These are phyloP conservation scores for Diphasiastrum complanatum DNA, from an alignment of 83 land plant genomes.

Conservation along the genomic window DNA sequence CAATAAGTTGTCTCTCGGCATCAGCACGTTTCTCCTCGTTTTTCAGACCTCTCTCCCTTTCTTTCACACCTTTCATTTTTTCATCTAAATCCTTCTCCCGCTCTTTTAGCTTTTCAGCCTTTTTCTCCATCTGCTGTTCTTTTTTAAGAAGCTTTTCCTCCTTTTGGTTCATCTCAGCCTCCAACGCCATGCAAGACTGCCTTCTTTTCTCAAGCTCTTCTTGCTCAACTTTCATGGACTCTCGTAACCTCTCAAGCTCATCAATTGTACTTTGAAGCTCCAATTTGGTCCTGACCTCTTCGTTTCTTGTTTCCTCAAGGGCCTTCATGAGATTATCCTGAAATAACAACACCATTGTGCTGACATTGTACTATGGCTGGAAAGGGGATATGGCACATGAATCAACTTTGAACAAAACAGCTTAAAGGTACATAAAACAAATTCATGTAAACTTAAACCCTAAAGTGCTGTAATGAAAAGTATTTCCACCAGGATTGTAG, in stretches of 20 bases:
- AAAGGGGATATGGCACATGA: no score
- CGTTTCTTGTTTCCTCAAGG: neutral
- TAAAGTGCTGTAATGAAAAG: neutral
- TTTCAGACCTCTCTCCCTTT: conserved; percentile 43
- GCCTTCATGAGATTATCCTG: neutral
- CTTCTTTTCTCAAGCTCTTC: conserved; percentile 38
- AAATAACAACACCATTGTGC: no score
- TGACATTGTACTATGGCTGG: no score
- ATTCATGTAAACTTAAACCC: neutral
- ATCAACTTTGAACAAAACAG: no score
- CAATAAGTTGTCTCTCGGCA: conserved; percentile 38
- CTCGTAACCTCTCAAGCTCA: conserved; percentile 21
- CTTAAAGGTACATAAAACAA: conserved; percentile 24
- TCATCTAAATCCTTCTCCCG: conserved; percentile 53
- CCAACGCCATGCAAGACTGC: conserved; percentile 37
- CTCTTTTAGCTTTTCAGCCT: conserved; percentile 47
- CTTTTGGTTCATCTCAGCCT: conserved; percentile 38
- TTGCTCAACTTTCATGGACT: conserved; percentile 9
- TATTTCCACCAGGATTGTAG: neutral
- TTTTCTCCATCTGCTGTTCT: conserved; percentile 53
- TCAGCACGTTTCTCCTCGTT: conserved; percentile 52
- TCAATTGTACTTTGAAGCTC: conserved; percentile 51
- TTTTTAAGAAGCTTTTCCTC: conserved; percentile 47
- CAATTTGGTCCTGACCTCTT: no score
- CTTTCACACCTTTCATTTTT: conserved; percentile 43